These are phyloP conservation scores for Venturia pyrina DNA, from an alignment of 2,329 filamentous ascomycete genomes.

Conservation along the genomic window DNA sequence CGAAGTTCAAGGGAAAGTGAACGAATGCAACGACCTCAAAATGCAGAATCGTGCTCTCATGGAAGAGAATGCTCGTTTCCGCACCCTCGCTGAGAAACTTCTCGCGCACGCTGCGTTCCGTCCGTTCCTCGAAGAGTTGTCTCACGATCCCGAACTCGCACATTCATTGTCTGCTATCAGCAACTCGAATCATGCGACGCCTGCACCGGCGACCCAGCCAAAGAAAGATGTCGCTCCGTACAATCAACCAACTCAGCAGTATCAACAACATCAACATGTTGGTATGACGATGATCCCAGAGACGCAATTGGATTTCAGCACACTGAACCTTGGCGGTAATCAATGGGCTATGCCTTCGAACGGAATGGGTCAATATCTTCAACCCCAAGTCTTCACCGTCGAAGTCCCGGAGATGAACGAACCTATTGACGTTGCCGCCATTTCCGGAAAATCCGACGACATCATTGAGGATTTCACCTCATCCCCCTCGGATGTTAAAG, in stretches of 20 bases:
- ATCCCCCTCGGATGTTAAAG: conserved; percentile 34
- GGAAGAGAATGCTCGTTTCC: conserved; percentile 78
- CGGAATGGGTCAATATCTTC: conserved; percentile 31
- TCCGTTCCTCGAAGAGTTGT: conserved; percentile 36
- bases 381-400: conserved; percentile 67
- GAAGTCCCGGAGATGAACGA: conserved; percentile 55
- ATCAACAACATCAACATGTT: conserved; percentile 45
- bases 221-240: conserved; percentile 58
- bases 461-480: conserved; percentile 22
- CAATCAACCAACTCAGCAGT: conserved; percentile 32
- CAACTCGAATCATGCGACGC: conserved; percentile 16
- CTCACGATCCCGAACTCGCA: conserved; percentile 24
- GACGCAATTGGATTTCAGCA: conserved; percentile 62
- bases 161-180: conserved; percentile 19
- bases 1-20: conserved; percentile 74
- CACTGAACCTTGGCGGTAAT: conserved; percentile 51
- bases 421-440: conserved; percentile 47
- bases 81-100: conserved; percentile 72
- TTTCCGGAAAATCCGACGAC: conserved; percentile 58
- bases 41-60: conserved; percentile 69
- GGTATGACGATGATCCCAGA: conserved; percentile 79
- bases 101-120: conserved; percentile 39
- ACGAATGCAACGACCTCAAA: conserved; percentile 73
- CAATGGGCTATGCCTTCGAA: conserved; percentile 42
- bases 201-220: conserved; percentile 28